Base-by-base conservation (phyloP, 192 early-diverging fungal species). In the Dimargaris cristalligena region DNA sequence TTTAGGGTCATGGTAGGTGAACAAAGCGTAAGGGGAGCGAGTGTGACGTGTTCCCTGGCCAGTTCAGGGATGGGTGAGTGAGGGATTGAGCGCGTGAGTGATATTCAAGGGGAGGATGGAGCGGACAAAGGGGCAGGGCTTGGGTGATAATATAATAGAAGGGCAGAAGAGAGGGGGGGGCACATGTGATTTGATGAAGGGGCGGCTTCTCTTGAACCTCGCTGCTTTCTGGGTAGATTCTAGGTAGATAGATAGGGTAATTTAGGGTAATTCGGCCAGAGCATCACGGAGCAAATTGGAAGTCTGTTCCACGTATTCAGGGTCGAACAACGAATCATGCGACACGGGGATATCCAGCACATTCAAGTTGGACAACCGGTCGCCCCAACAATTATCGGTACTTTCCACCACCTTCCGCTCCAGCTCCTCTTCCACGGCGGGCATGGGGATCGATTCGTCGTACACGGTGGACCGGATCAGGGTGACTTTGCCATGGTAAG, bases 401-500 rank as follows among this genome's bases (percentile, higher is more conserved):
- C n/a, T n/a, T 23, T 34, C 10, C 10, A 57, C 4, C 10, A 38
- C 25, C 10, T 57, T 13, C 4, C 32, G 10, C 11, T 57, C 33
- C 2, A 31, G 2, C 34, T 57, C 18, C 18, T 57, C 13, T n/a
- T 57, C 55, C 6, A 16, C 34, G 14, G 33, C 8, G 28, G 23
- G 33, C 22, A 34, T 23, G 22, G 3, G 3, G 18, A 18, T 11
- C 34, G 11, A 13, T 13, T 57, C 55, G 1, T 38, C 55, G 4
- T 34, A 18, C 18, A 14, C 33, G 33, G 55, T 57, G 26, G 34
- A 57, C 33, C 28, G 18, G 26, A 57, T 35, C 35, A 57, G 20
- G 33, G 55, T 57, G 32, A 57, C 55, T 25, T 57, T 57, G 22
- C 55, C 55, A 34, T 57, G 16, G 23, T 57, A 57, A 2, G 32